Conservation (phyloP, 2,329 filamentous ascomycete genomes). For the Mycosphaerella arachidis region DNA sequence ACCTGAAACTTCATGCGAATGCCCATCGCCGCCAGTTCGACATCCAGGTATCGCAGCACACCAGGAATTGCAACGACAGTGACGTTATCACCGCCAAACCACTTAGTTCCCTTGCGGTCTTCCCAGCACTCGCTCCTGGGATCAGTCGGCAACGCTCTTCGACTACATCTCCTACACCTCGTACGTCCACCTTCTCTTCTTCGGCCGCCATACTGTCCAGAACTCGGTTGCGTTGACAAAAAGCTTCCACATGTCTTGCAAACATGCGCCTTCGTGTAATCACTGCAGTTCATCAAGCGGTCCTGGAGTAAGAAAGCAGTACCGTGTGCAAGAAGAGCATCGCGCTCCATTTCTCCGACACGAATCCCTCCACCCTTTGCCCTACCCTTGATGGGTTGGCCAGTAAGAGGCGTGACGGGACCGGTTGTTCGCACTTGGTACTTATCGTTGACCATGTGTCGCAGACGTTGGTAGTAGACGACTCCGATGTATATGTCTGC, state of each 20-base stretch:
- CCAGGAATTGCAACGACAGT: slow-evolving; percentile 89
- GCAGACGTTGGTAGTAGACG: slow-evolving; percentile 94
- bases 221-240: slow-evolving; percentile 76
- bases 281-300: slow-evolving; percentile 92
- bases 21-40: slow-evolving; percentile 94
- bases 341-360: slow-evolving; percentile 98
- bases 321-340: slow-evolving; percentile 89
- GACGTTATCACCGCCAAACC: slow-evolving; percentile 83
- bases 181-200: slow-evolving; percentile 29
- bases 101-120: slow-evolving; percentile 78
- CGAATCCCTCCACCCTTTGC: slow-evolving; percentile 97
- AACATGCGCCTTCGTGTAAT: slow-evolving; percentile 84
- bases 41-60: slow-evolving; percentile 87
- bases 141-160: slow-evolving; percentile 28
- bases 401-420: slow-evolving; percentile 81
- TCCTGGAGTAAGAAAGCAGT: slow-evolving; percentile 94
- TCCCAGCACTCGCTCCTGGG: slow-evolving; percentile 68
- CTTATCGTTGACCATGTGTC: slow-evolving; percentile 99
- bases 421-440: slow-evolving; percentile 97
- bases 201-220: slow-evolving; percentile 40
- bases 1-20: slow-evolving; percentile 91
- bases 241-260: slow-evolving; percentile 88
- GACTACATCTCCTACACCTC: slow-evolving; percentile 35
- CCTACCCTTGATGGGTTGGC: slow-evolving; percentile 94
- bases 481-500: slow-evolving; percentile 96